phyloP scores from a whole-genome alignment of 257 asterid species.

The Ajuga chamaepitys region DNA sequence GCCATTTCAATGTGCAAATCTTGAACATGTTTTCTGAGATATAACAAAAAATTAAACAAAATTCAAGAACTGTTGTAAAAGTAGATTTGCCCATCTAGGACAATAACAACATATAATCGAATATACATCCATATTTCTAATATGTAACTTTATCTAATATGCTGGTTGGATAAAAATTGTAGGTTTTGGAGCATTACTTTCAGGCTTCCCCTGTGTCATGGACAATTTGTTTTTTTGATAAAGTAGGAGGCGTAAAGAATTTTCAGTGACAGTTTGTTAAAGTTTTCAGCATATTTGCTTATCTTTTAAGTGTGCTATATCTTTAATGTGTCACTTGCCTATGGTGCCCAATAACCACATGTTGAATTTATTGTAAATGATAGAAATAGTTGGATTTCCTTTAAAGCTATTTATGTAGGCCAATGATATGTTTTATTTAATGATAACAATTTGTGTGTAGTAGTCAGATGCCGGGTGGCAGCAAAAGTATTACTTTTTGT shows the following conservation, averaged over 20 bases:
- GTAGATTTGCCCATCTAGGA: conserved; percentile 3
- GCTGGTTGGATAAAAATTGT: background rate
- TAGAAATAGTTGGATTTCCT: conserved; percentile 5
- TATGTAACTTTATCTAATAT: conserved; percentile 1
- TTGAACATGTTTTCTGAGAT: conserved; percentile 1
- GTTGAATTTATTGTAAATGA: conserved; percentile 7
- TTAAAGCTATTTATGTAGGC: conserved; percentile 3
- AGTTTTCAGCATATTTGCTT: conserved; percentile 4
- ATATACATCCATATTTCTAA: background rate
- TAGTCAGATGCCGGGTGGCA: too few species aligned
- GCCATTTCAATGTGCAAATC: conserved; percentile 8
- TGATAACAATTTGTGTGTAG: too few species aligned
- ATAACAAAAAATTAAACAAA: background rate
- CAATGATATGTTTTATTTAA: conserved; percentile 1
- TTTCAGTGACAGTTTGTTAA: background rate
- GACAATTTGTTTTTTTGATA: conserved; percentile 1
- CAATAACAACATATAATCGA: conserved; percentile 2
- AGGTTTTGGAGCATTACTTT: conserved; percentile 2
- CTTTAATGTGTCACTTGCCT: conserved; percentile 2
- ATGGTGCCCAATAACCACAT: background rate
- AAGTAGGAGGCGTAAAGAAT: background rate
- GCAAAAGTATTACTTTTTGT: too few species aligned
- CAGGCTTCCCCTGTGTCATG: conserved; percentile 8
- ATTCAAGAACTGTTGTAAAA: background rate
- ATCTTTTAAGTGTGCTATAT: conserved; percentile 11